Evolutionary conservation across 2,329 filamentous ascomycete genomes (phyloP), one percentile per base, ranked within the genome.

Genomic region (Phialocephala subalpina): DNA sequence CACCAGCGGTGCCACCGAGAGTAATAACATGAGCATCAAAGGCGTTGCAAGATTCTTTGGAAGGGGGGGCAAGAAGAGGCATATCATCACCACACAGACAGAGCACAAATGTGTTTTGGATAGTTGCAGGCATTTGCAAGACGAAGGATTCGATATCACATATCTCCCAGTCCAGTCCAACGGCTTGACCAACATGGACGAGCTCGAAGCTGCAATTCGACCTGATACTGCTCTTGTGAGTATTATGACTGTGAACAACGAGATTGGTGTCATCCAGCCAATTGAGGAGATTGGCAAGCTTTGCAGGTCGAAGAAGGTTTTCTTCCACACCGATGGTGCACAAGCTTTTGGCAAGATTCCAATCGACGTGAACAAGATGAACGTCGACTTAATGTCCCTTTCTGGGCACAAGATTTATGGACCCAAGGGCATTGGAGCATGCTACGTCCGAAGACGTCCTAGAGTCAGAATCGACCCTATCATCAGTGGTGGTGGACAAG

Each of bases 21-120:
- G 94, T 78, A 99, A 99, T 82, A 99, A 99, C 76, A 99, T 99
- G 96, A 97, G 94, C 80, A 93, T 99, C 82, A 99, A 99, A 82
- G 96, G 96, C 70, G 95, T 99, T 9, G 94, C 96, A 22, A 87
- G 95, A 69, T 99, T 99, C 82, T 97, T 97, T 78, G 94, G 93
- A 71, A 89, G 93, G 65, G 90, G 88, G 2, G 94, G 94, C 74
- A 97, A 97, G 88, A 98, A 98, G 89, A 97, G 92, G 82, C 96
- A 99, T 80, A 95, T 99, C 76, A 94, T 99, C 79, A 99, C 96
- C 27, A 93, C 90, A 45, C 96, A 98, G 82, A 99, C 96, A 0
- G 96, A 99, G 81, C 96, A 99, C 85, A 99, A 99, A 83, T 99
- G 96, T 80, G 96, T 99, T 18, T 85, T 99, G 60, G 96, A 99